Base-by-base conservation (phyloP, 805 yeast genomes). In the Myxozyma sirexii region DNA sequence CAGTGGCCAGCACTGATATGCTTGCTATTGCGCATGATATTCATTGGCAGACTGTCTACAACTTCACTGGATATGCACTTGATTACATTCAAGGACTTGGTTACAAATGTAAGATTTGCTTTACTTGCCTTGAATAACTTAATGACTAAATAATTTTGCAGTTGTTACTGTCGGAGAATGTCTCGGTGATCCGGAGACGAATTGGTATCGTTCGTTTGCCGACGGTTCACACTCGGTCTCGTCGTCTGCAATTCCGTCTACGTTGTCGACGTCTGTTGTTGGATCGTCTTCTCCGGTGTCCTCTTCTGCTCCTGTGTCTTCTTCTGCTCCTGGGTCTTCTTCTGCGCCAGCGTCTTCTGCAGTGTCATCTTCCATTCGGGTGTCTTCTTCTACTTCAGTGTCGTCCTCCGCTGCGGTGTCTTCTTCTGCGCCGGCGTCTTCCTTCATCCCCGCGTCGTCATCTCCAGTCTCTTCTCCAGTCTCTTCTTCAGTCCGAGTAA, bases 161-260 rank as follows among this genome's bases (percentile, higher is more conserved):
- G 51, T 56, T 7, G 60, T 60, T 7, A 60, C 63, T 3, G 57
- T 60, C n/a, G 63, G 63, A 15, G 60, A 60, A 27, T 60, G 63
- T 23, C 39, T 60, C n/a, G 52, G 46, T 7, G 63, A 60, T 51
- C 57, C 60, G 4, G 53, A 56, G 31, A 43, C 41, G 44, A 24
- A 56, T 46, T 60, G 63, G 63, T 61, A 59, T 29, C 43, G 63
- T 29, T 52, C 62, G 12, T 21, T 17, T 44, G 27, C 19, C 42
- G 13, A 3, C 24, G 44, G 27, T 1, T n/a, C n/a, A n/a, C n/a
- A n/a, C n/a, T 8, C 29, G 23, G 38, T 19, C 23, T 23, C 48
- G 13, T 33, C 58, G 2, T 23, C 54, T 29, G 24, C 41, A 8
- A 19, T 42, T 23, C 21, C 38, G n/a, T 46, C 59, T 44, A 24